Evolutionary conservation across 352 stramenopile genomes (phyloP).

Genomic region (Globisporangium camurandrum): DNA sequence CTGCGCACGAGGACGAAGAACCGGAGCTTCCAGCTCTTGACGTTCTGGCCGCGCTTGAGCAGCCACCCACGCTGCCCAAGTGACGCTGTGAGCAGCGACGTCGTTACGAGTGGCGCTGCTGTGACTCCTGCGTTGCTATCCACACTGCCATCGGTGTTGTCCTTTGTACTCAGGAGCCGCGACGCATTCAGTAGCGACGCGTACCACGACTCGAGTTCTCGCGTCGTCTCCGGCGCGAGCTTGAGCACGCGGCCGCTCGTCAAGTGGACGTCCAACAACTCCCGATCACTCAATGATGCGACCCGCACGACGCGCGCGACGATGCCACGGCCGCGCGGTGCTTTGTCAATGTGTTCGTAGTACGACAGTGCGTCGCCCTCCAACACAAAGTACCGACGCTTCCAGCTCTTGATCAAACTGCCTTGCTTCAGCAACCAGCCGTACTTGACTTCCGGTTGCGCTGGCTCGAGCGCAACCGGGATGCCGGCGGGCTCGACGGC

Average conservation of each 20-base stretch:
- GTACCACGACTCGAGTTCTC: slow-evolving; percentile 49
- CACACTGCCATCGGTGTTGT: slow-evolving; percentile 18
- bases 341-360: slow-evolving; percentile 37
- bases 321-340: slow-evolving; percentile 27
- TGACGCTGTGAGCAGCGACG: slow-evolving; percentile 6
- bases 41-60: slow-evolving; percentile 72
- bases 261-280: slow-evolving; percentile 31
- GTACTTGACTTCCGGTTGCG: slow-evolving; percentile 18
- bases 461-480: neutral
- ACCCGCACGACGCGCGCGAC: slow-evolving; percentile 42
- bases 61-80: slow-evolving; percentile 42
- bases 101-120: slow-evolving; percentile 10
- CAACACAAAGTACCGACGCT: slow-evolving; percentile 60
- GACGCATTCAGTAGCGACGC: slow-evolving; percentile 19
- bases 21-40: slow-evolving; percentile 81
- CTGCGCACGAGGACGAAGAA: slow-evolving; percentile 70
- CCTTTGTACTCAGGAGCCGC: slow-evolving; percentile 8
- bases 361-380: slow-evolving; percentile 40
- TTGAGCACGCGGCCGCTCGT: slow-evolving; percentile 38
- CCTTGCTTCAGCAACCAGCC: slow-evolving; percentile 65
- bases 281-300: slow-evolving; percentile 15
- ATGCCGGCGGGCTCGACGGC: neutral
- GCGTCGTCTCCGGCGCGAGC: slow-evolving; percentile 31
- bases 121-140: too few species aligned
- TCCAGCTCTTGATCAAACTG: slow-evolving; percentile 39